Evolutionary conservation across 2,329 filamentous ascomycete species (phyloP).

Genomic region (Fusarium sp.): DNA sequence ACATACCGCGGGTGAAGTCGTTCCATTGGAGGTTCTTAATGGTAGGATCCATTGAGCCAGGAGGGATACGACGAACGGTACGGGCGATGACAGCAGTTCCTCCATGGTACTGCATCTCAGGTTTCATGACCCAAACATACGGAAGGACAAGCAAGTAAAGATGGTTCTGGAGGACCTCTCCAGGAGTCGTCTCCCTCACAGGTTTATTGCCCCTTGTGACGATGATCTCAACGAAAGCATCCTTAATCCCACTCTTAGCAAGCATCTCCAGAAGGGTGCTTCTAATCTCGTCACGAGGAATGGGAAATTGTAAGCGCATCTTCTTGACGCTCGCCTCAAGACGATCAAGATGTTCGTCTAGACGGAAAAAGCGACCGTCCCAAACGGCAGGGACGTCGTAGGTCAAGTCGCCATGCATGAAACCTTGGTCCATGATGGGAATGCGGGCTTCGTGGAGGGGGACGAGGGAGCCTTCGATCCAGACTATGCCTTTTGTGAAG

Average conservation of each 20-base stretch:
- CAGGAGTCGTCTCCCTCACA: constrained; percentile 51
- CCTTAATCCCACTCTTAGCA: constrained; percentile 57
- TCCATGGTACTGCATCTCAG: constrained; percentile 53
- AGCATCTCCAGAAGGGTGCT: constrained; percentile 58
- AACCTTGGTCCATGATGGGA: constrained; percentile 62
- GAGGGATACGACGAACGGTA: constrained; percentile 57
- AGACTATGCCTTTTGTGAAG: constrained; percentile 56
- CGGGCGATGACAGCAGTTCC: constrained; percentile 57
- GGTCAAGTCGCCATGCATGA: constrained; percentile 63
- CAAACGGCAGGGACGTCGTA: constrained; percentile 64
- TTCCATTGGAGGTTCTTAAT: constrained; percentile 65
- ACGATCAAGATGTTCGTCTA: constrained; percentile 60
- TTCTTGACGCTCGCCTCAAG: constrained; percentile 58
- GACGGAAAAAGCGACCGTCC: constrained; percentile 63
- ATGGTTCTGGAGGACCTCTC: constrained; percentile 54
- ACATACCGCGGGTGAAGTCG: constrained; percentile 57
- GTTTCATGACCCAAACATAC: constrained; percentile 63
- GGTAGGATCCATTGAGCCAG: constrained; percentile 61
- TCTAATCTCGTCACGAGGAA: constrained; percentile 54
- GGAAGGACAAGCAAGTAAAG: constrained; percentile 62
- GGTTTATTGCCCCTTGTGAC: constrained; percentile 60
- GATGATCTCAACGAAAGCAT: constrained; percentile 63
- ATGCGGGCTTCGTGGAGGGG: constrained; percentile 61
- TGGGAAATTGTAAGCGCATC: constrained; percentile 56
- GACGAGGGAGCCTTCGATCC: constrained; percentile 56